Evolutionary conservation across 225 moss, liverwort and hornwort genomes (phyloP).

Genomic region (Physcomitrium patens): DNA sequence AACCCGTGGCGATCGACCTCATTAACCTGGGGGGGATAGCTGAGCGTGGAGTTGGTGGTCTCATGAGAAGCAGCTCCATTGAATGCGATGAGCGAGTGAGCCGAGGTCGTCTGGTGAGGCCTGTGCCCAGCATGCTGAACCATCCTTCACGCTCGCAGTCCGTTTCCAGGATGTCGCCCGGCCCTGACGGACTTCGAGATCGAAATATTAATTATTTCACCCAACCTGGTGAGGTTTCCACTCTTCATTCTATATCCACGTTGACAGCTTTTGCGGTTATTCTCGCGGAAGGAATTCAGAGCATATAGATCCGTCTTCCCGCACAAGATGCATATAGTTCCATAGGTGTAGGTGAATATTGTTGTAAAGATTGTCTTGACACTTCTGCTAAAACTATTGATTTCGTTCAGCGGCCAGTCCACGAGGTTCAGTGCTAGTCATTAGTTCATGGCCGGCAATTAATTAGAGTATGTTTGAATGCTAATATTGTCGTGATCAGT

Average conservation of each 20-base stretch:
- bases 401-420: no score
- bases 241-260: no score
- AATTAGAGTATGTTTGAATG: background rate
- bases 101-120: constrained; percentile 5
- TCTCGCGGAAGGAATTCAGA: background rate
- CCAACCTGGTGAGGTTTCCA: background rate
- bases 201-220: background rate
- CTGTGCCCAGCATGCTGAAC: background rate
- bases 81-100: constrained; percentile 1
- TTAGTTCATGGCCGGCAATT: no score
- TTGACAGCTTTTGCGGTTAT: no score
- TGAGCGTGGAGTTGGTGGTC: background rate
- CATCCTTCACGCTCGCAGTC: background rate
- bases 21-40: constrained; percentile 19
- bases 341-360: no score
- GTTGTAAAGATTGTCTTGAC: no score
- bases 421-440: no score
- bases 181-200: constrained; percentile 27
- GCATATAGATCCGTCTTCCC: no score
- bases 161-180: background rate
- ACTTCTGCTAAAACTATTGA: no score
- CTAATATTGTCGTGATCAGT: background rate
- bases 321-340: no score
- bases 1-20: constrained; percentile 45
- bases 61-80: background rate